These are phyloP conservation scores for Naganishia onofrii DNA, from an alignment of 768 basidiomycete genomes.

Conservation along the genomic window DNA sequence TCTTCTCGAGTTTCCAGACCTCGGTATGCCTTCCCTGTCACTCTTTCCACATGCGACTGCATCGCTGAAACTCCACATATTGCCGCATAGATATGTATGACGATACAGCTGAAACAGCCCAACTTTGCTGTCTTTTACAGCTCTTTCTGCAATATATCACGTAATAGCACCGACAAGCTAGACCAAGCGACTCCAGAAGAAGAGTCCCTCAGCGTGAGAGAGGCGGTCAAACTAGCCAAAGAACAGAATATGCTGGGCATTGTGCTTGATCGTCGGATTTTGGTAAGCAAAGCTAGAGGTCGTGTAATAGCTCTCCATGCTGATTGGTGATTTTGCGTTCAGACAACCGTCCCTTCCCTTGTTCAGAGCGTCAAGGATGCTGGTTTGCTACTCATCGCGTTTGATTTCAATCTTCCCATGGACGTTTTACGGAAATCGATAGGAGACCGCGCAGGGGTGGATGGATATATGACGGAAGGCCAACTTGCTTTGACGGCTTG, in stretches of 20 bases:
- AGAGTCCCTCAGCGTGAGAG: conserved; percentile 67
- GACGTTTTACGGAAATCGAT: conserved; percentile 39
- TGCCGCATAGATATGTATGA: conserved; percentile 19
- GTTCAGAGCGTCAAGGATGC: conserved; percentile 83
- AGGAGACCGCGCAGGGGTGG: conserved; percentile 28
- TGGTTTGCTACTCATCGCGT: conserved; percentile 80
- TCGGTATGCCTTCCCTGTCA: conserved; percentile 56
- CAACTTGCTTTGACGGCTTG: conserved; percentile 13
- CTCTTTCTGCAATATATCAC: conserved; percentile 72
- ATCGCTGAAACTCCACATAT: neutral
- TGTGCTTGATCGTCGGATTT: conserved; percentile 76
- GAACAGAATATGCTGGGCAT: conserved; percentile 89
- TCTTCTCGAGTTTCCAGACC: conserved; percentile 90
- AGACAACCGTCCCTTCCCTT: conserved; percentile 85
- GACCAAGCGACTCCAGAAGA: conserved; percentile 46
- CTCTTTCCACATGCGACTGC: neutral
- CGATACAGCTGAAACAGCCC: conserved; percentile 57
- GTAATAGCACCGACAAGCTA: conserved; percentile 39
- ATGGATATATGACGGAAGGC: conserved; percentile 35
- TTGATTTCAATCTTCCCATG: conserved; percentile 61
- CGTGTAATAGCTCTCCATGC: neutral
- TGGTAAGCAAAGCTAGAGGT: conserved; percentile 61
- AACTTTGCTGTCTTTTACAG: conserved; percentile 82
- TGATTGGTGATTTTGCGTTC: conserved; percentile 24
- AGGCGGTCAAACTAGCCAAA: conserved; percentile 90